These are phyloP conservation scores for Botrytis deweyae DNA, from an alignment of 2,329 filamentous ascomycete genomes.

Conservation along the genomic window DNA sequence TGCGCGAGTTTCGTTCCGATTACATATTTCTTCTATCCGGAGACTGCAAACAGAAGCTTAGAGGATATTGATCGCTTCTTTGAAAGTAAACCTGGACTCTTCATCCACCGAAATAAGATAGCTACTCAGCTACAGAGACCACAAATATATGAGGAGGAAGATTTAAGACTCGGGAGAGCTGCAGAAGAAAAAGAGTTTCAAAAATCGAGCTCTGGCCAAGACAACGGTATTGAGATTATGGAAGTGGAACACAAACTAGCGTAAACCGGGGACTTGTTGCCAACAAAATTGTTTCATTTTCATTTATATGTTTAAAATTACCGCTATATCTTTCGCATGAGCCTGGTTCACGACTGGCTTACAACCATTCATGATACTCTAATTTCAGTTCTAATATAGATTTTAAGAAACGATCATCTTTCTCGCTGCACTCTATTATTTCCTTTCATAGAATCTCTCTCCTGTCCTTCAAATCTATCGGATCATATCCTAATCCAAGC, in stretches of 20 bases:
- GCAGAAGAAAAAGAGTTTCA: conserved; percentile 18
- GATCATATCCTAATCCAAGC: neutral
- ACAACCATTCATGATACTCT: neutral
- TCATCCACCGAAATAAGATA: conserved; percentile 28
- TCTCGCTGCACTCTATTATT: neutral
- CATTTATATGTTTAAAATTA: neutral
- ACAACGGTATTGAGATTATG: neutral
- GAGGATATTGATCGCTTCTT: conserved; percentile 55
- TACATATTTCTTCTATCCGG: conserved; percentile 51
- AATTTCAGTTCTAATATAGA: neutral
- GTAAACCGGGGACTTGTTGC: neutral
- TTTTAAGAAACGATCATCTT: neutral
- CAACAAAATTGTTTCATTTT: neutral
- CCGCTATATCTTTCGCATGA: neutral
- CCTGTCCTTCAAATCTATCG: neutral
- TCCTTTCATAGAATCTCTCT: neutral
- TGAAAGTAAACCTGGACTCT: conserved; percentile 26
- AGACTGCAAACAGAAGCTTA: conserved; percentile 50
- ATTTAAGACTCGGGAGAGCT: conserved; percentile 24
- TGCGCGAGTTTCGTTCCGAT: conserved; percentile 42
- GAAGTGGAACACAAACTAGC: conserved; percentile 1
- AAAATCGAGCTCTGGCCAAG: neutral
- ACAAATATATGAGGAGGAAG: conserved; percentile 28
- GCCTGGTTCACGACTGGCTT: neutral
- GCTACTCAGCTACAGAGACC: conserved; percentile 30